Evolutionary conservation across 2,329 filamentous ascomycete genomes (phyloP), one percentile per base, ranked within the genome.

Genomic region (Nothomitra cinnamomea): DNA sequence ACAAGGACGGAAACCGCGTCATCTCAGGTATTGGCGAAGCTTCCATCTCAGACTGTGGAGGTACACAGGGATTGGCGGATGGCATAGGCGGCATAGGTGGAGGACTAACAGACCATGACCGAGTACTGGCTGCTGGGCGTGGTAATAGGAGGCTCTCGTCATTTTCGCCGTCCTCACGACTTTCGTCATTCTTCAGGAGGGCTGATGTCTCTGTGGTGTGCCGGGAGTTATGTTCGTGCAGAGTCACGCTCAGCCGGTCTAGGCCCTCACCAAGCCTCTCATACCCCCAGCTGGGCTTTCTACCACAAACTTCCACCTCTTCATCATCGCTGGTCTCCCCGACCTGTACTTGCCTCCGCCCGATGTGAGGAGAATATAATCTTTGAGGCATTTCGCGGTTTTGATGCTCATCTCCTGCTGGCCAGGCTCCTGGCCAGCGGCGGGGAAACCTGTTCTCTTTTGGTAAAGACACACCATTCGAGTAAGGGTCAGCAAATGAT

Each of bases 1-100:
- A 53, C 19, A 53, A 15, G 13, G 52, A 53, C 21, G 52, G 52
- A 49, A 53, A 53, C 4, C 52, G 52, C 6, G 52, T 49, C 45
- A 49, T 49, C 32, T 35, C 45, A 19, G 45, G 45, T n/a, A 35
- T 35, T 6, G 45, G 24, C 2, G 45, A 49, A 35, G 25, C 24
- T 32, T 19, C n/a, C 8, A 32, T 32, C 45, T 49, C 45, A 35
- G 15, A 7, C 17, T 21, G 43, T 21, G 43, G 45, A 12, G n/a
- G 10, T 5, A 32, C 28, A 32, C 10, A 4, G 28, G n/a, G n/a
- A n/a, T 32, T 32, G 5, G 28, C 28, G 28, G 28, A 35, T 28
- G 28, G 25, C 13, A 49, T 17, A 35, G 45, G 24, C 45, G 7
- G 45, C 24, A 5, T 24, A 17, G 7, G 45, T 3, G 24, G 45